Conservation (phyloP, 805 yeast genomes). For the Saturnispora silvae region DNA sequence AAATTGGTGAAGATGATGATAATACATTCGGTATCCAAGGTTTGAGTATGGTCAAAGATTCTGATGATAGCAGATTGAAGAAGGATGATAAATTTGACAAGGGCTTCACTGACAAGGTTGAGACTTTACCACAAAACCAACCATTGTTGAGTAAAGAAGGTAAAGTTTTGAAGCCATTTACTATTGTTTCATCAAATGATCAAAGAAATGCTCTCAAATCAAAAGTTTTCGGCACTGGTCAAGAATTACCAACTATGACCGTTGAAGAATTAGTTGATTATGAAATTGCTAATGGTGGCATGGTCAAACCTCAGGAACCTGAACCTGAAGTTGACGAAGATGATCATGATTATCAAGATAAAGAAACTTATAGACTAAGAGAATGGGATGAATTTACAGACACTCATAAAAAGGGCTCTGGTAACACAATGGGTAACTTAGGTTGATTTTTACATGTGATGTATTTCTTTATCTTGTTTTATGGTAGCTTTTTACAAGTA, state of each 20-base stretch:
- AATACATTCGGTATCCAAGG: constrained; percentile 11
- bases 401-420: constrained; percentile 76
- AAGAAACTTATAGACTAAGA: constrained; percentile 64
- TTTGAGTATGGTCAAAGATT: constrained; percentile 7
- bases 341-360: constrained; percentile 46
- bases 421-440: constrained; percentile 61
- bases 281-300: constrained; percentile 78
- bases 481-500: too few relatives aligned
- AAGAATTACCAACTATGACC: constrained; percentile 84
- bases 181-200: constrained; percentile 40
- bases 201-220: constrained; percentile 43
- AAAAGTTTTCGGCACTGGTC: constrained; percentile 85
- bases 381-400: constrained; percentile 94
- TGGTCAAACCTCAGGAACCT: constrained; percentile 36
- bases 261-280: constrained; percentile 86
- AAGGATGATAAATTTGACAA: constrained; percentile 23
- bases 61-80: constrained; percentile 6
- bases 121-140: constrained; percentile 35
- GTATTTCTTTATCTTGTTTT: too few relatives aligned
- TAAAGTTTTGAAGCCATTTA: constrained; percentile 74
- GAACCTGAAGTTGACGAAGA: constrained; percentile 49
- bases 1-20: constrained; percentile 13
- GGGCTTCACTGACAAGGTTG: constrained; percentile 48
- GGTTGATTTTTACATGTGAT: constrained; percentile 32
- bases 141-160: constrained; percentile 58